These are phyloP conservation scores for Penicillium hordei DNA, from an alignment of 2,329 filamentous ascomycete species.

Conservation along the genomic window DNA sequence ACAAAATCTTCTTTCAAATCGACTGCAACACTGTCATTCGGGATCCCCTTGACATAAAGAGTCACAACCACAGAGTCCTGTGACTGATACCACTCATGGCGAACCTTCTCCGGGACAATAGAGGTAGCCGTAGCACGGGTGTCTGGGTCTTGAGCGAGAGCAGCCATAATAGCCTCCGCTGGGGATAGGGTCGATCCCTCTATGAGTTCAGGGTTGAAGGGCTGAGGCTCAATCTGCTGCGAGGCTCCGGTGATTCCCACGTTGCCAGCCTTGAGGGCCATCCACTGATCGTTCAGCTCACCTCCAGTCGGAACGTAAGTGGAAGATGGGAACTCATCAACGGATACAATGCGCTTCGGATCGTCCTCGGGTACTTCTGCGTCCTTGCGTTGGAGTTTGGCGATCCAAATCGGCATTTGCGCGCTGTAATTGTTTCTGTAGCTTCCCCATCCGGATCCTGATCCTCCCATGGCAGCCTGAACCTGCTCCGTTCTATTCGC, in stretches of 20 bases:
- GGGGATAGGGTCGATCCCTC: not conserved
- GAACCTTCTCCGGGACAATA: constrained; percentile 56
- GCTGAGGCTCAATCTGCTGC: not conserved
- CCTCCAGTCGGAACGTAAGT: constrained; percentile 43
- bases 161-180: not conserved
- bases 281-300: constrained; percentile 33
- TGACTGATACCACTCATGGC: constrained; percentile 69
- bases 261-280: constrained; percentile 30
- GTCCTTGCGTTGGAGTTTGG: constrained; percentile 56
- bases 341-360: constrained; percentile 45
- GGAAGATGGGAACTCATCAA: constrained; percentile 55
- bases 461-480: constrained; percentile 29
- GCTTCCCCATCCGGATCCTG: constrained; percentile 8
- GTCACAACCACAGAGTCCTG: constrained; percentile 61
- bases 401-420: constrained; percentile 57
- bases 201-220: not conserved
- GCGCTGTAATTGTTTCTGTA: constrained; percentile 28
- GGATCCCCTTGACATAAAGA: constrained; percentile 64
- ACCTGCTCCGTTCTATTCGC: constrained; percentile 30
- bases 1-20: constrained; percentile 53
- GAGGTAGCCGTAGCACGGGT: constrained; percentile 7
- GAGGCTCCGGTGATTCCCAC: not conserved
- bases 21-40: constrained; percentile 55
- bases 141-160: not conserved
- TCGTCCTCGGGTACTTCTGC: constrained; percentile 52